These are phyloP conservation scores for Paraglomus brasilianum DNA, from an alignment of 192 early-diverging fungal species.

Conservation along the genomic window DNA sequence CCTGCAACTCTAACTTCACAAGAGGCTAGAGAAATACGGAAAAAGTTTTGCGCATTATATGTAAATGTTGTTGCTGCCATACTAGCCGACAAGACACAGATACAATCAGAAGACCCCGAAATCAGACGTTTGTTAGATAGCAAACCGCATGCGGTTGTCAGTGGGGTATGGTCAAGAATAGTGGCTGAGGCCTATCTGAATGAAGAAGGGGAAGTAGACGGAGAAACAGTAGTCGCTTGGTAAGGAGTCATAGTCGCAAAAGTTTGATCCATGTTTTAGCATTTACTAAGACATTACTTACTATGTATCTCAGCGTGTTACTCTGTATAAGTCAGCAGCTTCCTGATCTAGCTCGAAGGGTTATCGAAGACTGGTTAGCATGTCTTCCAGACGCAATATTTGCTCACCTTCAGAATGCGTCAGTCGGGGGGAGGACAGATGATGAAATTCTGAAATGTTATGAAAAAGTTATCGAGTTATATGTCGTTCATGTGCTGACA, in stretches of 20 bases:
- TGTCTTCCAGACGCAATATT: slow-evolving; percentile 9
- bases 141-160: slow-evolving; percentile 34
- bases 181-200: slow-evolving; percentile 37
- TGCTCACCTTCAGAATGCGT: neutral
- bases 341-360: neutral
- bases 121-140: slow-evolving; percentile 28
- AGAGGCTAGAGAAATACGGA: slow-evolving; percentile 34
- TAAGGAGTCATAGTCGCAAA: neutral
- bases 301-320: slow-evolving; percentile 2
- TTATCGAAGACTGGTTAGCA: slow-evolving; percentile 22
- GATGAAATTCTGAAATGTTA: slow-evolving; percentile 44
- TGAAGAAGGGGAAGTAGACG: slow-evolving; percentile 42
- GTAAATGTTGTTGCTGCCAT: slow-evolving; percentile 40
- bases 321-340: slow-evolving; percentile 27
- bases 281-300: no score
- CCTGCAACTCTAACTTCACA: slow-evolving; percentile 24
- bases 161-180: slow-evolving; percentile 37
- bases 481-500: slow-evolving; percentile 42
- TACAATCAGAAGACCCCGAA: neutral
- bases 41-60: slow-evolving; percentile 43
- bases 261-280: no score
- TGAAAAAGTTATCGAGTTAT: slow-evolving; percentile 42
- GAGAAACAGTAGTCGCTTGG: slow-evolving; percentile 44
- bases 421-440: slow-evolving; percentile 15
- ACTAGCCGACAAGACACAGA: slow-evolving; percentile 36